These are phyloP conservation scores for Fraxinus xanthoxyloides DNA, from an alignment of 305 asterid genomes.

Conservation along the genomic window DNA sequence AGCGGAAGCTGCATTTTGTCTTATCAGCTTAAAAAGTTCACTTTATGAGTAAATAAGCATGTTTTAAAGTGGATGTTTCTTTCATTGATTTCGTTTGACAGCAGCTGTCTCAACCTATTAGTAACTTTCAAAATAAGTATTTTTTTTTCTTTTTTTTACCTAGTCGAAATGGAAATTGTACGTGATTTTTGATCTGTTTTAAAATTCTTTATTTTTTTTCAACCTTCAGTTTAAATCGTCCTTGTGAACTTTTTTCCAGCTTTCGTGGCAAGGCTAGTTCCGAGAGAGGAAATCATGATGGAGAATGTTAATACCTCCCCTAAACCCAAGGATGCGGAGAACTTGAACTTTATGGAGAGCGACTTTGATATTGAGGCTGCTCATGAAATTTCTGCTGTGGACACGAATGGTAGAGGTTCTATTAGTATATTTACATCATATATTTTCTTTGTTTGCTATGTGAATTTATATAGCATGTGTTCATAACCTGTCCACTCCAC, in stretches of 20 bases:
- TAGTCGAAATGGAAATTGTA: neutral
- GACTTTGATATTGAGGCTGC: constrained; percentile 46
- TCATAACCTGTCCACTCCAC: neutral
- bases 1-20: neutral
- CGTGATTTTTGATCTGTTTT: neutral
- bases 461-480: neutral
- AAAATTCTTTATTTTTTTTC: neutral
- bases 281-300: constrained; percentile 33
- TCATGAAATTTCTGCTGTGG: constrained; percentile 36
- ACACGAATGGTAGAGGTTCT: constrained; percentile 34
- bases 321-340: constrained; percentile 55
- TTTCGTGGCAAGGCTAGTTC: constrained; percentile 49
- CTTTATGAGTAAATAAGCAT: neutral
- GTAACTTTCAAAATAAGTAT: neutral
- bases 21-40: neutral
- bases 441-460: neutral
- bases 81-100: neutral
- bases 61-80: neutral
- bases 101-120: neutral
- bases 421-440: neutral
- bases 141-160: neutral
- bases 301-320: constrained; percentile 59
- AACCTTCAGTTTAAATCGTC: neutral
- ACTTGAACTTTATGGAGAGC: constrained; percentile 38
- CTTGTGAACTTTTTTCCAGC: constrained; percentile 41